Base-by-base conservation (phyloP, 2,329 filamentous ascomycete species). In the Diaporthe amygdali region DNA sequence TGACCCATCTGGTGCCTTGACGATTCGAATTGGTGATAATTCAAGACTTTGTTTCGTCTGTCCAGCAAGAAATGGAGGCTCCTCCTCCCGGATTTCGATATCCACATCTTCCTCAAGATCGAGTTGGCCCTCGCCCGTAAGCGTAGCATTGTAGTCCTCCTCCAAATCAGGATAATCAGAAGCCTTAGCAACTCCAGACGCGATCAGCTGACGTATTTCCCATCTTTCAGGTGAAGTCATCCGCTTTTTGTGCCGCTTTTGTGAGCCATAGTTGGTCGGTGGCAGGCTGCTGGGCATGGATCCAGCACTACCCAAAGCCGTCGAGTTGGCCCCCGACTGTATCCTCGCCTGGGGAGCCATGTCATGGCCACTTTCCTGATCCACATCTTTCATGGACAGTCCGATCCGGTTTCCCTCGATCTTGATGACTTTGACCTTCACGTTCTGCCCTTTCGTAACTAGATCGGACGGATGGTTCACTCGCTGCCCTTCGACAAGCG, bases 1-100 rank as follows among this genome's bases (percentile, higher is more conserved):
- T 5, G 96, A 98, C n/a, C 96, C 96, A 81, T 99, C 96, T 0
- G 96, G 97, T 1, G 96, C 96, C 82, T 98, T 98, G 76, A 99
- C 94, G 27, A 99, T 95, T 74, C 97, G 90, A 73, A 99, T 99
- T 0, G 96, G 96, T 2, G 95, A 98, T 5, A 99, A 84, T 78
- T 99, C 96, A 10, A 99, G 86, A 12, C 95, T 97, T 79, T 97
- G 95, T 79, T 98, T 98, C 0, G 96, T 99, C 81, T 99, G 97
- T 5, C 96, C 96, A 20, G 94, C 93, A 74, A 99, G 82, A 85
- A 99, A 99, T 0, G 96, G 96, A 0, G 96, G 97, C 78, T 99
- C 96, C 77, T 99, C 96, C 73, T 99, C 96, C 75, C 92, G 90
- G 37, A 99, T 94, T 81, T 99, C 96, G 74, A 99, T 99, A 77